A percentile compares a stretch with the other conserved stretches of the same genome.
These are phyloP conservation scores for Fraxinus angustifolia DNA, from an alignment of 305 asterid species.

Conservation along the genomic window DNA sequence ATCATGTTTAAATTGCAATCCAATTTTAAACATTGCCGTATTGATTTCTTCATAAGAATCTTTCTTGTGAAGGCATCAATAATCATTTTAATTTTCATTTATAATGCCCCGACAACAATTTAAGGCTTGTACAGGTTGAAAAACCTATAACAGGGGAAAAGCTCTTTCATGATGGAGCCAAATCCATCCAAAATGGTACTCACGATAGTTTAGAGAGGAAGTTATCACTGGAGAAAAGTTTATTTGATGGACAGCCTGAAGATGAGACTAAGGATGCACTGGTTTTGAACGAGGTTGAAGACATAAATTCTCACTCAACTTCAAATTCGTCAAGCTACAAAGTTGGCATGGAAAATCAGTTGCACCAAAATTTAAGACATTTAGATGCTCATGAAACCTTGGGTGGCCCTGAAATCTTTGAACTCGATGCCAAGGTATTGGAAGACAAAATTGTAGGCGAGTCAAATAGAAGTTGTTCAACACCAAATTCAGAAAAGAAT, in stretches of 20 bases:
- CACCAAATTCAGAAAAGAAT: slow-evolving; percentile 61
- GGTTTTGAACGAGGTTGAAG: slow-evolving; percentile 37
- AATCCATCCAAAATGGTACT: slow-evolving; percentile 36
- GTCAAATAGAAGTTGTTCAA: slow-evolving; percentile 39
- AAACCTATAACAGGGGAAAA: slow-evolving; percentile 42
- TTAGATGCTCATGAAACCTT: slow-evolving; percentile 35
- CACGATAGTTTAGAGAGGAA: slow-evolving; percentile 34
- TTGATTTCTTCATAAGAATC: background rate
- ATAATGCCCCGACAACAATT: slow-evolving; percentile 8
- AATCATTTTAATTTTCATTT: slow-evolving; percentile 18
- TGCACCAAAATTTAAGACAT: slow-evolving; percentile 31
- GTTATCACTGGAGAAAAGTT: slow-evolving; percentile 33
- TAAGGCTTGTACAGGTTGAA: slow-evolving; percentile 40
- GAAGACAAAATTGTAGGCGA: slow-evolving; percentile 39
- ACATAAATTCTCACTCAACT: slow-evolving; percentile 28
- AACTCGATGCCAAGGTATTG: slow-evolving; percentile 36
- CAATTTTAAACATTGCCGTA: background rate
- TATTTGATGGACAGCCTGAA: slow-evolving; percentile 39
- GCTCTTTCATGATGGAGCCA: slow-evolving; percentile 31
- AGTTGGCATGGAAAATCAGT: slow-evolving; percentile 39
- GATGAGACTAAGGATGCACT: slow-evolving; percentile 33
- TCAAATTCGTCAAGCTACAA: slow-evolving; percentile 39
- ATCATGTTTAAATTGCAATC: background rate
- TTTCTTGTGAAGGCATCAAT: slow-evolving; percentile 5
- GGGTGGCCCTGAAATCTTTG: slow-evolving; percentile 35